Evolutionary conservation across 2,329 filamentous ascomycete genomes (phyloP), one percentile per base, ranked within the genome.

Genomic region (Kalaharituber pfeilii): DNA sequence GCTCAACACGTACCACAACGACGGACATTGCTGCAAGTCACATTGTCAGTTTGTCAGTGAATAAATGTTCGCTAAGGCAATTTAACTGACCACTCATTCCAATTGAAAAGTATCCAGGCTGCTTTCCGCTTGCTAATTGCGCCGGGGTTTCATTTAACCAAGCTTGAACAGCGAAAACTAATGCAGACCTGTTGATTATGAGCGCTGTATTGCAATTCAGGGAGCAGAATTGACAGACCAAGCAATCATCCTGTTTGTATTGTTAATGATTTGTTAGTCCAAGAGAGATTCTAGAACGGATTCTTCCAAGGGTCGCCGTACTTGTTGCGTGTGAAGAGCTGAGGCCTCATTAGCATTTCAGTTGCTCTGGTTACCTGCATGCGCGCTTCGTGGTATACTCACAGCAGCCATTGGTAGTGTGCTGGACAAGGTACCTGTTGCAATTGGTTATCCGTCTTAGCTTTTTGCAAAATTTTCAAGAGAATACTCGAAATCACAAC

Each of bases 301-400:
- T 27, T 30, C 11, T 42, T 29, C 30, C 11, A 28, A 49, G 26
- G 24, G 22, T 42, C 49, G 29, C 57, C 53, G 51, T 58, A 58
- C 51, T 59, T 60, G 53, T 59, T 56, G 24, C 60, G 57, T 20
- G 60, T 62, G n/a, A 62, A 62, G 56, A 62, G 60, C 51, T 57
- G 36, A 20, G 24, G 25, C 33, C 25, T 24, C 27, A 36, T 20
- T 29, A 44, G 15, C 39, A 11, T 11, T 24, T 3, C 50, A 8
- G 9, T 49, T 26, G n/a, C 25, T n/a, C 15, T 44, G 42, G 11
- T 47, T 13, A 22, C 11, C 9, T 9, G 13, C 24, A 28, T n/a
- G 6, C 6, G 4, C 9, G 26, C 47, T 13, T 52, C 13, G 11
- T 33, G 25, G 27, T 13, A 39, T 2, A 13, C 56, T 53, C 28